Base-by-base conservation (phyloP, 169 alveolate species). In the Eimeria tenella region DNA sequence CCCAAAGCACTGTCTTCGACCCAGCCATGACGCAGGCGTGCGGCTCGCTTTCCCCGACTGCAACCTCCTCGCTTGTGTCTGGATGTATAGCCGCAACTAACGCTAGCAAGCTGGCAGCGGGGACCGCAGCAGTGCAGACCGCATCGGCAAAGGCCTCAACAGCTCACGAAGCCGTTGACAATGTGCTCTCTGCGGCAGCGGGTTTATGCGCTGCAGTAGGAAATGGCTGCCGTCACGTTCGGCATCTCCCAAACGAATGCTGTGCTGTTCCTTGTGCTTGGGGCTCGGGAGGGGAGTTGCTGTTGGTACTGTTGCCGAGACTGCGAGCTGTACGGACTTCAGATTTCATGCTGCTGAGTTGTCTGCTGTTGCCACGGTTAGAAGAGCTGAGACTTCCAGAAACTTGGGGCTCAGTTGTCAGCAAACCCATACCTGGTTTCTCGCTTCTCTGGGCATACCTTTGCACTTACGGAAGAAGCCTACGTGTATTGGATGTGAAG, bases 261-360 rank as follows among this genome's bases (percentile, higher is more conserved):
- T 84, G 91, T 84, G 91, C 79, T 31, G 65, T 84, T 58, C 91
- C 91, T 17, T 84, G 91, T 42, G 91, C 91, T 17, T 84, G 75
- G 91, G 91, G 91, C n/a, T 62, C 91, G 6, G 79, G 31, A 21
- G 91, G 70, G 7, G 21, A 84, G 53, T 62, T 62, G 17, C 81
- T 84, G 81, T 50, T 84, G 81, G 91, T 84, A 25, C 58, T 62
- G 0, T 19, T 84, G 91, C 91, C 91, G n/a, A 21, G 53, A 3
- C 81, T 84, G 42, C 79, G 91, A 31, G 91, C 62, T 19, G 91
- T 77, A 42, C 81, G 79, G 7, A 58, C 79, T 52, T 70, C 91
- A 21, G 91, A 84, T 49, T 84, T 84, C 52, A 7, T 84, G 60
- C 63, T 84, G 49, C 55, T 84, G 91, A 62, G 91, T 42, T 58